Evolutionary conservation across 2,329 filamentous ascomycete species (phyloP), one percentile per base, ranked within the genome.

Genomic region (Alternaria gaisen): DNA sequence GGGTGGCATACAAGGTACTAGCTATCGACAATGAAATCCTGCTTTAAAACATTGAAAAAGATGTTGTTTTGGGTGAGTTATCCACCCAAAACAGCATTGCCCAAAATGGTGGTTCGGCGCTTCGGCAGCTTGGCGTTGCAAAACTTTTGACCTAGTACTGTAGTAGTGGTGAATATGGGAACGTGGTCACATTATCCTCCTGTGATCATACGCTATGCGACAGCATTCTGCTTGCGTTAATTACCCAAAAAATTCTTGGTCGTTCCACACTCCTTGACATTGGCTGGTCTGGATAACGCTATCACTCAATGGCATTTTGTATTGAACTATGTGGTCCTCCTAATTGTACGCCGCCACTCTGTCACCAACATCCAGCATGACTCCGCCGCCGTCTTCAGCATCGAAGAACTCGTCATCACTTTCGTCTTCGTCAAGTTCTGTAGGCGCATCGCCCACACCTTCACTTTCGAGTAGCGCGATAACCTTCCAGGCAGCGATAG

Each of bases 401-500:
- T 68, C 65, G 26, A 64, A 65, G 38, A 68, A 71, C 42, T 62
- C 63, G 0, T 67, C 68, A 20, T 58, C 58, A 9, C 7, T n/a
- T 6, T 38, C 34, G 34, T 55, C 51, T 47, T 60, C 57, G 12
- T 16, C 32, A 14, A 30, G 34, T 11, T 56, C 52, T 42, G 56
- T 53, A 11, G 12, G 28, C 12, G 36, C 47, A 22, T 55, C 50
- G 18, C 28, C 53, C 12, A 6, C 42, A 16, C 18, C 51, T 56
- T 4, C 20, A 11, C 41, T 12, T 22, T 74, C 71, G 32, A 77
- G 52, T 28, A 77, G 65, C 53, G 44, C 51, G 6, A 68, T 60
- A 16, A 73, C 77, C 47, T 64, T 63, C 70, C 72, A 78, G 26
- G 80, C 79, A 53, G 78, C 79, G 40, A 76, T 74, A 10, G 76